Percentiles rank a stretch among this genome's conserved stretches.
These are phyloP conservation scores for Zea luxurians DNA, from an alignment of 176 grass and related monocot species.

Conservation along the genomic window DNA sequence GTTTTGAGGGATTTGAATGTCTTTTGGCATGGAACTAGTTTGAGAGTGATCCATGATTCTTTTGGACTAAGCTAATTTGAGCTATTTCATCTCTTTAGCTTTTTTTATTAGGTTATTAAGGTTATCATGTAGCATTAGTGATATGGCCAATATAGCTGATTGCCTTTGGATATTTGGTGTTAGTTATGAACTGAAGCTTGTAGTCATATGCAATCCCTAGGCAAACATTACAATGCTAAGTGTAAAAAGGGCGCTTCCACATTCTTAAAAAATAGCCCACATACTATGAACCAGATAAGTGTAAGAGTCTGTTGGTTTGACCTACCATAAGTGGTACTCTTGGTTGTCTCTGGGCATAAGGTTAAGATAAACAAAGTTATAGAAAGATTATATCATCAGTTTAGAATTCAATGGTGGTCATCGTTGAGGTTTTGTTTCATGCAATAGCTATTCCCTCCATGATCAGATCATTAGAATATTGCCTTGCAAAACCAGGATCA, in stretches of 20 bases:
- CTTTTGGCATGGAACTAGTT: neutral
- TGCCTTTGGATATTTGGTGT: neutral
- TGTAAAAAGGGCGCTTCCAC: conserved; percentile 9
- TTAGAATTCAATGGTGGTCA: neutral
- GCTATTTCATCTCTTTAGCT: neutral
- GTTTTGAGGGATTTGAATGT: conserved; percentile 23
- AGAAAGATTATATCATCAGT: conserved; percentile 5
- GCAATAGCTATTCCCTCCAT: neutral
- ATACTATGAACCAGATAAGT: conserved; percentile 3
- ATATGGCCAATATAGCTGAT: neutral
- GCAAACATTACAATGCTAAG: neutral
- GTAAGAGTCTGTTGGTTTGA: conserved; percentile 7
- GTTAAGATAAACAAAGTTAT: neutral
- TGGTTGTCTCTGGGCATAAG: conserved; percentile 6
- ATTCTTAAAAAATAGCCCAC: neutral
- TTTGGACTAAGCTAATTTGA: conserved; percentile 16
- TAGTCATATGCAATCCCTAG: conserved; percentile 4
- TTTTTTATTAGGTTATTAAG: neutral
- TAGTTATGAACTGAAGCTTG: conserved; percentile 9
- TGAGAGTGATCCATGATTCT: neutral
- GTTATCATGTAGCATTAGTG: neutral
- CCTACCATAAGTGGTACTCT: neutral
- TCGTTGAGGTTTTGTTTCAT: neutral
- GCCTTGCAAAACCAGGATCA: neutral
- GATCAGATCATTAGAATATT: neutral